Conservation (phyloP, 306 rosid genomes). For the cucumber (Cucumis sativus) region DNA sequence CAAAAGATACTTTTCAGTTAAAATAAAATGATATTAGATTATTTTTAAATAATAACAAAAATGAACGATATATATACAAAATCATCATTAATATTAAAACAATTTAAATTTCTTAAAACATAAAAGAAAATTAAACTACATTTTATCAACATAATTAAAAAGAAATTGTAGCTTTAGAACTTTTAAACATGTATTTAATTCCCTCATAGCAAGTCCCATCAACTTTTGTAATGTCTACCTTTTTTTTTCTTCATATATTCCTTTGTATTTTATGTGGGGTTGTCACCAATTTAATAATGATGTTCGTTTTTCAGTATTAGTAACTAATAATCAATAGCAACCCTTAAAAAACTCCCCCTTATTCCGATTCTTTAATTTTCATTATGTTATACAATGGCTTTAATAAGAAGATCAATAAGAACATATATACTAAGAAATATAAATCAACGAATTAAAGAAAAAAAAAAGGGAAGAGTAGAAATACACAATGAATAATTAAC, state of each 20-base stretch:
- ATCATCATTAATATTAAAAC: no score
- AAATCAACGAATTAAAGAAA: no score
- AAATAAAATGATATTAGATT: no score
- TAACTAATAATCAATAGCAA: background rate
- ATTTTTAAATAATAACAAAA: no score
- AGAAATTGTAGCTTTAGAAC: no score
- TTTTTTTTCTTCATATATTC: background rate
- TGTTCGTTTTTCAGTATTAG: background rate
- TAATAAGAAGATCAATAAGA: no score
- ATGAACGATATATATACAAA: no score
- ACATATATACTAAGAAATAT: no score
- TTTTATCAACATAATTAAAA: no score
- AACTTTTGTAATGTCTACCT: background rate
- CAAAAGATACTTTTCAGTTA: background rate
- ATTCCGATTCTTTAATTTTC: background rate
- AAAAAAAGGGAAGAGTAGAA: background rate
- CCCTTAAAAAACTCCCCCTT: no score
- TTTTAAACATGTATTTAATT: background rate
- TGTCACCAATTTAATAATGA: background rate
- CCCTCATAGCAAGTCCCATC: background rate
- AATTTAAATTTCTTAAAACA: no score
- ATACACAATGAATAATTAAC: background rate
- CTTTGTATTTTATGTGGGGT: background rate
- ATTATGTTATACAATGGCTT: background rate
- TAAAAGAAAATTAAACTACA: no score